Evolutionary conservation across 2,329 filamentous ascomycete genomes (phyloP), one percentile per base, ranked within the genome.

Genomic region (Pseudodiploospora longispora): DNA sequence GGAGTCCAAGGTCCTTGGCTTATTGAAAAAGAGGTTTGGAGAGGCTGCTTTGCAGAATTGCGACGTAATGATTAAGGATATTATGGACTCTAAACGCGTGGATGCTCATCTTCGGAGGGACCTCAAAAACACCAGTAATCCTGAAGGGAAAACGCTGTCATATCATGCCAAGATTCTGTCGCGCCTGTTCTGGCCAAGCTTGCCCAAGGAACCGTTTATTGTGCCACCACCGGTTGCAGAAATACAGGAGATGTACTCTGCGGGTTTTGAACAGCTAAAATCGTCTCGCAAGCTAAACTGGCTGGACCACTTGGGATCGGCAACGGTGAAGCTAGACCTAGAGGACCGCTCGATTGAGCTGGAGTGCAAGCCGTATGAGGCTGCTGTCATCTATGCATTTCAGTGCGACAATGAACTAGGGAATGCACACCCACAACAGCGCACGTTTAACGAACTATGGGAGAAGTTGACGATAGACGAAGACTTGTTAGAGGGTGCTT

Each of bases 51-150:
- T 98, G 38, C 93, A 97, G 60, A 86, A 87, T 40, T 96, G 90
- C 63, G 91, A 98, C 59, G 93, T 98, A 56, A 98, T 98, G 93
- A 78, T 98, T 46, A 87, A 85, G 51, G 93, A 98, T 60, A 85
- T 97, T 32, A 77, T 85, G 52, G 90, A 96, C 57, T 95, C 89
- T 2, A 75, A 76, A 48, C 76, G 79, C 36, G 78, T 94, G 47
- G 86, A 96, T 58, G 67, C 72, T 6, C 69, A 75, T 9, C 80
- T 95, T 38, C 71, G 80, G 36, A 74, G 72, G 45, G 61, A 58
- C 46, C 47, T 65, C 27, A 50, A 42, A 3, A 44, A 39, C 32
- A 34, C 45, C 10, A 44, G 48, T 2, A 46, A 47, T 7, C 30
- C 47, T 2, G 50, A 52, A 41, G 39, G 48, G 27, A 53, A 48